These are phyloP conservation scores for Penicillium sp. DNA, from an alignment of 2,329 filamentous ascomycete genomes.

Conservation along the genomic window DNA sequence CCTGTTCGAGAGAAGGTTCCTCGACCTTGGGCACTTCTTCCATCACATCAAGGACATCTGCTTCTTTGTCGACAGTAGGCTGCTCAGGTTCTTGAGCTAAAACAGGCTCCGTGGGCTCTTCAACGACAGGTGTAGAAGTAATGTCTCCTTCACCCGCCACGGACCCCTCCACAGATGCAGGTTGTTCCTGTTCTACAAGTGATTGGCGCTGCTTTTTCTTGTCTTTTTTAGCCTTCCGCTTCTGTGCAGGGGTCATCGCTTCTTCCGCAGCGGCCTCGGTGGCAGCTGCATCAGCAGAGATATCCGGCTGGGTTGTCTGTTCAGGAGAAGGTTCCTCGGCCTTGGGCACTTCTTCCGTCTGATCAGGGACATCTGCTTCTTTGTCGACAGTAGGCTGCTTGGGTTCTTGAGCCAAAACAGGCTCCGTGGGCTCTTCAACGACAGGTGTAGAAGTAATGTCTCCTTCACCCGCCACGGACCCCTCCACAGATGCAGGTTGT, in stretches of 20 bases:
- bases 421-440: background rate
- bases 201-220: slow-evolving; percentile 25
- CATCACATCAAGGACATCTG: background rate
- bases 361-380: background rate
- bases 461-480: background rate
- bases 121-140: background rate
- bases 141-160: background rate
- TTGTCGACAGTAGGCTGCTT: background rate
- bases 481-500: background rate
- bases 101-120: background rate
- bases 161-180: background rate
- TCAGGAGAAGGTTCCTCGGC: slow-evolving; percentile 1
- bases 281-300: background rate
- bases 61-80: background rate
- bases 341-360: slow-evolving; percentile 2
- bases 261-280: slow-evolving; percentile 6
- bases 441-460: background rate
- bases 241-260: slow-evolving; percentile 19
- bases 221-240: slow-evolving; percentile 21
- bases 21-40: slow-evolving; percentile 7
- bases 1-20: background rate
- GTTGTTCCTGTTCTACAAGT: background rate
- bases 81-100: background rate
- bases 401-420: background rate
- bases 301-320: background rate